Conservation (phyloP, 2,329 filamentous ascomycete species). For the Penicillium sp. region DNA sequence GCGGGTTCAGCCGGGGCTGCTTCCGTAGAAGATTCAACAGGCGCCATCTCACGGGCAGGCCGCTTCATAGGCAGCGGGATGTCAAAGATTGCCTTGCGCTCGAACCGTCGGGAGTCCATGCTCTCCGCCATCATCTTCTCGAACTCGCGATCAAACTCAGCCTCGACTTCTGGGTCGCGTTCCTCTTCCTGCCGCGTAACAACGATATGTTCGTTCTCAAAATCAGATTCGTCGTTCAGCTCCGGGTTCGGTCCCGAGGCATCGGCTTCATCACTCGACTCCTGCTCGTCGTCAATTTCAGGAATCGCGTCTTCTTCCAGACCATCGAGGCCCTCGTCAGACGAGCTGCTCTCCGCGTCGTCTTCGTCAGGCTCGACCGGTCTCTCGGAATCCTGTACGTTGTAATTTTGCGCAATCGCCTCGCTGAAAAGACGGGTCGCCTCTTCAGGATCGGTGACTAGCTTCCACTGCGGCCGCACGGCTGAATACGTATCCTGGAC, state of each 20-base stretch:
- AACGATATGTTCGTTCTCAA: conserved; percentile 81
- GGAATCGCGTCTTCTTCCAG: conserved; percentile 54
- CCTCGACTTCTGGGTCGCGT: conserved; percentile 86
- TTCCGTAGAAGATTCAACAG: conserved; percentile 36
- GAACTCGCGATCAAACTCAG: conserved; percentile 95
- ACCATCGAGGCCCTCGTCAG: conserved; percentile 68
- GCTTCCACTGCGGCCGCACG: conserved; percentile 86
- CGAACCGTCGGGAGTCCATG: conserved; percentile 89
- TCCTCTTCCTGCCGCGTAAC: conserved; percentile 87
- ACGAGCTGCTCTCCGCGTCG: conserved; percentile 61
- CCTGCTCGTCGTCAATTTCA: conserved; percentile 53
- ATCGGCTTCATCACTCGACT: conserved; percentile 47
- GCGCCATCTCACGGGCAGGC: conserved; percentile 53
- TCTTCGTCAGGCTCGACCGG: conserved; percentile 69
- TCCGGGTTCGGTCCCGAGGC: conserved; percentile 44
- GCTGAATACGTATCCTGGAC: conserved; percentile 85
- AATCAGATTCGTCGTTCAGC: conserved; percentile 45
- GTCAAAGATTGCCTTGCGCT: conserved; percentile 89
- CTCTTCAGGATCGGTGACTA: conserved; percentile 73
- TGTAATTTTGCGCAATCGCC: conserved; percentile 85
- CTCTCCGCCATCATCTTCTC: conserved; percentile 98
- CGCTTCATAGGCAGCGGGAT: conserved; percentile 90
- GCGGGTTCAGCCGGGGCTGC: conserved; percentile 23
- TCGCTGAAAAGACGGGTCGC: conserved; percentile 77
- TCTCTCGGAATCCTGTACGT: conserved; percentile 66